Evolutionary conservation across 1,284 basidiomycete genomes (phyloP).

Genomic region (Sporisorium scitamineum): DNA sequence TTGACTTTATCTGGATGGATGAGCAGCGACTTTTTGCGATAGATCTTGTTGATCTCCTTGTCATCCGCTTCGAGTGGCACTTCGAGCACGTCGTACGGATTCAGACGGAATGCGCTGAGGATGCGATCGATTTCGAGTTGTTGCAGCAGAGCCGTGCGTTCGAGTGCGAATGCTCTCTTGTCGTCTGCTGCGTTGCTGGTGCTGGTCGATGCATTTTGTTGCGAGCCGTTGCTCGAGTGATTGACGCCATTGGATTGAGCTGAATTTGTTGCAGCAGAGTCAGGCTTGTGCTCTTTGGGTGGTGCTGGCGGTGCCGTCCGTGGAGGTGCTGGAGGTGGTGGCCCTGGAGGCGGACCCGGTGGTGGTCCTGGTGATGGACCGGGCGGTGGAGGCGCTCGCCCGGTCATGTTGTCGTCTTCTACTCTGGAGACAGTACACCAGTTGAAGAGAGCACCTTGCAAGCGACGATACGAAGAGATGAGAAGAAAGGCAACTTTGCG

Average conservation of each 20-base stretch:
- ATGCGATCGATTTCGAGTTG: constrained; percentile 73
- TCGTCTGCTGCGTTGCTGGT: constrained; percentile 13
- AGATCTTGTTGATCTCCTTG: constrained; percentile 73
- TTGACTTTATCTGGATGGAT: constrained; percentile 75
- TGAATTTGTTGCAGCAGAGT: neutral
- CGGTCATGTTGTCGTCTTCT: constrained; percentile 20
- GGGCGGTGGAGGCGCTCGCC: constrained; percentile 32
- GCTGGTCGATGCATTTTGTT: neutral
- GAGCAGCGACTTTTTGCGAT: constrained; percentile 73
- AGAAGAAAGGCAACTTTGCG: no score
- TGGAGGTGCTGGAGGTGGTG: constrained; percentile 49
- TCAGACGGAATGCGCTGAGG: constrained; percentile 73
- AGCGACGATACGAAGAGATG: neutral
- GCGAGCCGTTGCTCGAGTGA: neutral
- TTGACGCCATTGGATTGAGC: neutral
- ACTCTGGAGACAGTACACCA: neutral
- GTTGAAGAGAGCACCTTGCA: neutral
- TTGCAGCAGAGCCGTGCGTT: constrained; percentile 57
- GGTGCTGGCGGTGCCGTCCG: constrained; percentile 3
- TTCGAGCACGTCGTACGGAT: constrained; percentile 74
- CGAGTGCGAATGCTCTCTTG: constrained; percentile 41
- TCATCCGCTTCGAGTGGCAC: constrained; percentile 71
- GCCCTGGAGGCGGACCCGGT: constrained; percentile 41
- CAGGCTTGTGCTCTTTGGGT: neutral
- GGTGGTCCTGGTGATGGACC: constrained; percentile 22